Evolutionary conservation across 306 rosid species (phyloP).

Genomic region (Castanea sativa): DNA sequence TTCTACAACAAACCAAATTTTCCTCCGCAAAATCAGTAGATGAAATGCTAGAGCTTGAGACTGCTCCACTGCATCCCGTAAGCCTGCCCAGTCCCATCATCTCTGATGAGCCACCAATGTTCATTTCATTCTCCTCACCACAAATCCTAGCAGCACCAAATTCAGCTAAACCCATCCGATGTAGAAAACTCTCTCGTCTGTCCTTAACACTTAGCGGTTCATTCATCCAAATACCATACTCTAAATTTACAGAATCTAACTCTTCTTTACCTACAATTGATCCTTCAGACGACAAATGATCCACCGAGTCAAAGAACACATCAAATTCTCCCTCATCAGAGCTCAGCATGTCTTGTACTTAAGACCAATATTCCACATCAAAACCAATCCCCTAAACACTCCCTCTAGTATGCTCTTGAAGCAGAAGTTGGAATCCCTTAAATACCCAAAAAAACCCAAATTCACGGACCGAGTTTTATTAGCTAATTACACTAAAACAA

Average conservation of each 20-base stretch:
- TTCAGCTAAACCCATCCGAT: conserved; percentile 51
- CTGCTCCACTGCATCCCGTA: conserved; percentile 40
- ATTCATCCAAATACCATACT: conserved; percentile 63
- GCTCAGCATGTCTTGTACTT: conserved; percentile 66
- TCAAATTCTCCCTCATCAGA: conserved; percentile 53
- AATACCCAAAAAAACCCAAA: conserved; percentile 31
- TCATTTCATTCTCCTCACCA: conserved; percentile 21
- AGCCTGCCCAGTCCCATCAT: conserved; percentile 43
- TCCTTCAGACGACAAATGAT: conserved; percentile 51
- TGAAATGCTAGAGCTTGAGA: conserved; percentile 27
- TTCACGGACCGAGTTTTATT: conserved; percentile 52
- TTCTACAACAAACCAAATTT: conserved; percentile 5
- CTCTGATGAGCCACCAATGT: conserved; percentile 21
- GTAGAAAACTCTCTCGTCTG: conserved; percentile 60
- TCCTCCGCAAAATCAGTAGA: conserved; percentile 17
- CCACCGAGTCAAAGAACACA: conserved; percentile 73
- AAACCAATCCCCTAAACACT: conserved; percentile 27
- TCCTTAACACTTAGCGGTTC: conserved; percentile 75
- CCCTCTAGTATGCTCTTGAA: neutral
- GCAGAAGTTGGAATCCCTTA: conserved; percentile 19
- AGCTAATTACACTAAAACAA: conserved; percentile 27
- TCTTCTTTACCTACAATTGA: conserved; percentile 27
- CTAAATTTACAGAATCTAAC: conserved; percentile 18
- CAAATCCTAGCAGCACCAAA: conserved; percentile 26
- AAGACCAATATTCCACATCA: conserved; percentile 53